phyloP scores from a whole-genome alignment of 106 monocot genomes.

The Acanthochlamys bracteata region DNA sequence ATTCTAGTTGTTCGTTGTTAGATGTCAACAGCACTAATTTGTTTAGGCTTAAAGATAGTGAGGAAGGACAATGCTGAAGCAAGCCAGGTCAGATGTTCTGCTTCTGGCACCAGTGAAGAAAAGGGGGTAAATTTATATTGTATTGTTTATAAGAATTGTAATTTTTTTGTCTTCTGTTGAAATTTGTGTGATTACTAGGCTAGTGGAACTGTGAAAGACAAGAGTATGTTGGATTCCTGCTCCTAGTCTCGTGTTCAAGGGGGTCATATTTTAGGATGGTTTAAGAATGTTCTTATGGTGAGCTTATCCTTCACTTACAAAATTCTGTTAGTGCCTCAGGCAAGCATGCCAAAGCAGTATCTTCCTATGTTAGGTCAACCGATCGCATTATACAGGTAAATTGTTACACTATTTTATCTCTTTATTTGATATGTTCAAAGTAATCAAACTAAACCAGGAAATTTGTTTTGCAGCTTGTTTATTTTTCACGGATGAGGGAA shows the following conservation, averaged over 20 bases:
- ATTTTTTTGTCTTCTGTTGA: background rate
- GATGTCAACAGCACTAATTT: background rate
- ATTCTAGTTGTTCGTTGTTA: background rate
- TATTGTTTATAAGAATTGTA: background rate
- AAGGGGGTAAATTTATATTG: background rate
- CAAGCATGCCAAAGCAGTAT: constrained; percentile 94
- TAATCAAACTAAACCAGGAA: background rate
- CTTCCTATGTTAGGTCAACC: constrained; percentile 84
- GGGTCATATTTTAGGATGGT: too few species aligned
- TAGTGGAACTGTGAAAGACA: constrained; percentile 49
- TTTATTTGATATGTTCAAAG: background rate
- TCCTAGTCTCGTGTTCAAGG: too few species aligned
- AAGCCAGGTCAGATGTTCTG: constrained; percentile 1
- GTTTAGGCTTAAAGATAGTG: constrained; percentile 4
- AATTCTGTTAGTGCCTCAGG: constrained; percentile 24
- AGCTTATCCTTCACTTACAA: background rate
- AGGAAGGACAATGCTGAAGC: background rate
- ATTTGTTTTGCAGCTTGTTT: constrained; percentile 49
- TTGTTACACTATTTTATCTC: background rate
- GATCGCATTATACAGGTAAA: constrained; percentile 89
- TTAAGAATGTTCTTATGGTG: background rate
- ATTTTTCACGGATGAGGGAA: constrained; percentile 65
- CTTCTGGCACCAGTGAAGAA: background rate
- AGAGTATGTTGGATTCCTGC: constrained; percentile 88
- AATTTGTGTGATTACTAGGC: constrained; percentile 19